A percentile compares a stretch with the other conserved stretches of the same genome.
Conservation (phyloP, 495 filamentous ascomycete genomes). For the Penicillium daleae region DNA sequence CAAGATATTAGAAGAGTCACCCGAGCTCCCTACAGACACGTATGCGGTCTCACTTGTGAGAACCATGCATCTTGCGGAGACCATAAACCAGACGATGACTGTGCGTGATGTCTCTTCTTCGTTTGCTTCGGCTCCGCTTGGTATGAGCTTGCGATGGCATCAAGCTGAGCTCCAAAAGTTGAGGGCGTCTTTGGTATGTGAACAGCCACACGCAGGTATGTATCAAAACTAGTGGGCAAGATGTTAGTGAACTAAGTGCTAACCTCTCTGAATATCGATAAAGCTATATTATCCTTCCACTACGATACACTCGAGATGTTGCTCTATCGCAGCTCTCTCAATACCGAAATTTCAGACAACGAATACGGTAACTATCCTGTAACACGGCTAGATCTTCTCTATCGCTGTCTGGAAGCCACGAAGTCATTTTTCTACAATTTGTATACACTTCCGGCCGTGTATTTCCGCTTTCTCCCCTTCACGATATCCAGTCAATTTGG, state of each 20-base stretch:
- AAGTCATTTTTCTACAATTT: conserved; percentile 36
- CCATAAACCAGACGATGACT: conserved; percentile 16
- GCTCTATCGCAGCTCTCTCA: conserved; percentile 29
- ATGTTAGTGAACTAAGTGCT: neutral
- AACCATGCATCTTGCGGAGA: conserved; percentile 27
- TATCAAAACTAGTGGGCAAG: neutral
- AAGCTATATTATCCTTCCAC: conserved; percentile 24
- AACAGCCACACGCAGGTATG: conserved; percentile 25
- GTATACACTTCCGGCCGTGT: conserved; percentile 23
- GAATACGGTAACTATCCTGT: conserved; percentile 17
- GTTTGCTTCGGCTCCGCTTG: conserved; percentile 17
- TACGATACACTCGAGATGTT: conserved; percentile 31
- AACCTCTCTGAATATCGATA: neutral
- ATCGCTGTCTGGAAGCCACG: conserved; percentile 29
- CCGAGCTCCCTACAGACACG: conserved; percentile 24
- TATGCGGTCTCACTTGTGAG: conserved; percentile 35
- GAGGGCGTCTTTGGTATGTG: conserved; percentile 18
- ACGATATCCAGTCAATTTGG: conserved; percentile 31
- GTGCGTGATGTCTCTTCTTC: conserved; percentile 12
- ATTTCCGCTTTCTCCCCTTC: conserved; percentile 27
- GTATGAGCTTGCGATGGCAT: conserved; percentile 26
- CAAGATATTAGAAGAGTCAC: conserved; percentile 16
- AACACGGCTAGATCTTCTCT: conserved; percentile 30
- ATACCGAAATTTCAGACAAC: conserved; percentile 18
- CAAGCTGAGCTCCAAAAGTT: conserved; percentile 22